These are phyloP conservation scores for Oenanthe javanica DNA, from an alignment of 140 eudicot genomes.

Conservation along the genomic window DNA sequence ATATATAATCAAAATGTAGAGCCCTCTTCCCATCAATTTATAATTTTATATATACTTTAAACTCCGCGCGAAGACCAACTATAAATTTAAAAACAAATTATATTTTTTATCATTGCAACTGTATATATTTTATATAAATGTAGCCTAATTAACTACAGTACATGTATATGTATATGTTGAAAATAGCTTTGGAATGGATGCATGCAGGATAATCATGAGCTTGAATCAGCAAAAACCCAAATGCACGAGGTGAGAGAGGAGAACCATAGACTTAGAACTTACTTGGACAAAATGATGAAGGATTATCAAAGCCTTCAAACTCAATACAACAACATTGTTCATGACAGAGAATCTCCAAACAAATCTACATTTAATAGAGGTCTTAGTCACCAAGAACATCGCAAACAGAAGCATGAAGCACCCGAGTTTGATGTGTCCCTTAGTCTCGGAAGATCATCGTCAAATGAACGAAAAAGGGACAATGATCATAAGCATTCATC, in stretches of 20 bases:
- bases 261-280: slow-evolving; percentile 58
- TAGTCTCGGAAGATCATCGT: slow-evolving; percentile 59
- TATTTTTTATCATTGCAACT: neutral
- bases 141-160: no score
- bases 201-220: slow-evolving; percentile 44
- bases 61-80: neutral
- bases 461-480: slow-evolving; percentile 17
- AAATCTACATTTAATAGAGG: slow-evolving; percentile 16
- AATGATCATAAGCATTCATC: slow-evolving; percentile 17
- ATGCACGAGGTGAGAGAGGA: slow-evolving; percentile 78
- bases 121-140: no score
- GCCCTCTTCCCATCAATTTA: neutral
- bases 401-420: slow-evolving; percentile 24
- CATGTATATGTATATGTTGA: no score
- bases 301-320: slow-evolving; percentile 65
- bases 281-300: slow-evolving; percentile 59
- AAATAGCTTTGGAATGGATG: neutral
- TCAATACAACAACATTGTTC: slow-evolving; percentile 45
- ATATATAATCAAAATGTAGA: neutral
- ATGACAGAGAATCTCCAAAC: slow-evolving; percentile 20
- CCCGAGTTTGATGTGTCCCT: slow-evolving; percentile 57
- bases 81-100: neutral
- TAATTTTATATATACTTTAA: no score
- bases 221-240: slow-evolving; percentile 65
- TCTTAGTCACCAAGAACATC: slow-evolving; percentile 4